Conservation (phyloP, 306 rosid species). For the Pterocarpus santalinus region DNA sequence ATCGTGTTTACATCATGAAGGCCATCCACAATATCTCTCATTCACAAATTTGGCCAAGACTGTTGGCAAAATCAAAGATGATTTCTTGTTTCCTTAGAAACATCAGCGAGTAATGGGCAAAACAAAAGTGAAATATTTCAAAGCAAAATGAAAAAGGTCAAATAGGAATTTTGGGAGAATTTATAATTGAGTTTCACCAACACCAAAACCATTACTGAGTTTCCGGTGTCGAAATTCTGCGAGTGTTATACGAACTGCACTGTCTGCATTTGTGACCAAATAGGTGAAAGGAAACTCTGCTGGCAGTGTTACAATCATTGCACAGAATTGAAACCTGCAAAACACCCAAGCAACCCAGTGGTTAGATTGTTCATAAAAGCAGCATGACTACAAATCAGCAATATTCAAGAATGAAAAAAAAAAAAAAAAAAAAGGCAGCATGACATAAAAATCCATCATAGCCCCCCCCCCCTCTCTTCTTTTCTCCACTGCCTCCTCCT, state of each 20-base stretch:
- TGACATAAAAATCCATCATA: no score
- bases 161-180: slow-evolving; percentile 1
- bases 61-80: slow-evolving; percentile 15
- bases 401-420: slow-evolving; percentile 12
- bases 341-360: slow-evolving; percentile 28
- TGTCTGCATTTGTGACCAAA: slow-evolving; percentile 69
- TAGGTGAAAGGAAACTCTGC: slow-evolving; percentile 63
- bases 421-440: neutral
- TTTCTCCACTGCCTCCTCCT: no score
- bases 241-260: slow-evolving; percentile 75
- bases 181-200: neutral
- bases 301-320: slow-evolving; percentile 69
- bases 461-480: no score
- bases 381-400: slow-evolving; percentile 16
- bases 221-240: slow-evolving; percentile 59
- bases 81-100: slow-evolving; percentile 12
- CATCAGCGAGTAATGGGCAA: neutral
- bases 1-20: neutral
- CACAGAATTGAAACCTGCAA: slow-evolving; percentile 77
- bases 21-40: neutral
- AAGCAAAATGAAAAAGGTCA: neutral
- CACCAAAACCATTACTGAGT: slow-evolving; percentile 25
- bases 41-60: neutral
- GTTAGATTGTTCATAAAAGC: slow-evolving; percentile 9
- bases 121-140: neutral